These are phyloP conservation scores for Apiotrichum domesticum DNA, from an alignment of 1,284 basidiomycete species.

Conservation along the genomic window DNA sequence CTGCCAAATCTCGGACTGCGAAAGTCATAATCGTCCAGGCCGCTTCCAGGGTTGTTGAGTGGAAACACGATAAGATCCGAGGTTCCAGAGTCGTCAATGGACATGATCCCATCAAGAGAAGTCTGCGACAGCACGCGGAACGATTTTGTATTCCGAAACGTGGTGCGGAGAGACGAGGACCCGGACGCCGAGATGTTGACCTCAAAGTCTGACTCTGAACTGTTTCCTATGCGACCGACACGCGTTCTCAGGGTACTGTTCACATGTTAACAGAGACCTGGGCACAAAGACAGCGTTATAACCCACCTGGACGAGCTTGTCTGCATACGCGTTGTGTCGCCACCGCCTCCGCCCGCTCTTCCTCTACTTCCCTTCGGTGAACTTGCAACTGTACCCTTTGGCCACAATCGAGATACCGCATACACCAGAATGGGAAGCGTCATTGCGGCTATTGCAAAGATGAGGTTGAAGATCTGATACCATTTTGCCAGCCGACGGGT, in stretches of 20 bases:
- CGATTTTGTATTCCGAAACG: slow-evolving; percentile 4
- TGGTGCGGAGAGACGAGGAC: background rate
- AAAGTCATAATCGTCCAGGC: background rate
- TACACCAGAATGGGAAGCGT: background rate
- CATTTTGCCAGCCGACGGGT: background rate
- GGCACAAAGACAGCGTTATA: too few species aligned
- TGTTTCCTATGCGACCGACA: too few species aligned
- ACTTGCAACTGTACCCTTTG: too few species aligned
- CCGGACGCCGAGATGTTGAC: background rate
- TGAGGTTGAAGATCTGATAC: slow-evolving; percentile 6
- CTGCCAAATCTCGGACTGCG: background rate
- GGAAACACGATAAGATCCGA: slow-evolving; percentile 3
- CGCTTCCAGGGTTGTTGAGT: background rate
- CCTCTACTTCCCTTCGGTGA: background rate
- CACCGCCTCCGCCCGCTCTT: background rate
- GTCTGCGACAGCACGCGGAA: slow-evolving; percentile 6
- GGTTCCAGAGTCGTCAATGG: background rate
- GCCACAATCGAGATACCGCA: too few species aligned
- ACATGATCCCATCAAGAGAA: background rate
- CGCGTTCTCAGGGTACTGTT: too few species aligned
- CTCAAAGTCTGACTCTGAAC: too few species aligned
- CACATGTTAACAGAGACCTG: too few species aligned
- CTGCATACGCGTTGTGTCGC: background rate
- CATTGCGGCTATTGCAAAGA: background rate
- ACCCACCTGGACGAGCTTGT: background rate